A percentile compares a stretch with the other conserved stretches of the same genome.
These are phyloP conservation scores for Coemansia aciculifera DNA, from an alignment of 192 early-diverging fungal genomes.

Conservation along the genomic window DNA sequence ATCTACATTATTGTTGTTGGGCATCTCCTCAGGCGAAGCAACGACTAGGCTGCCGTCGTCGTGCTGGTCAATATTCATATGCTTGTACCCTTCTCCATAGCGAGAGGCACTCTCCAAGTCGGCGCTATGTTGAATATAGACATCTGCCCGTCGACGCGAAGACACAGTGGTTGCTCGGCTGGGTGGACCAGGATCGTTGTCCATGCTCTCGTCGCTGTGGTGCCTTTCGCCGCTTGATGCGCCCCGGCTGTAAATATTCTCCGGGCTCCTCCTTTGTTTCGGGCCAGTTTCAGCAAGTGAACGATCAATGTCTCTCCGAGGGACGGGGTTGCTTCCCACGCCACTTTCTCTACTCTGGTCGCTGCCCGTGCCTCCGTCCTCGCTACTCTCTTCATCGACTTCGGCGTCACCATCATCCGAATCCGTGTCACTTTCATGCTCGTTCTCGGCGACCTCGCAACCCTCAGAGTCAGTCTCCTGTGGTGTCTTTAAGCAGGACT, in stretches of 20 bases:
- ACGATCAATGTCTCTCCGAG: neutral
- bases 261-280: neutral
- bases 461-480: slow-evolving; percentile 32
- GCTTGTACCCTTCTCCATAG: slow-evolving; percentile 51
- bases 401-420: slow-evolving; percentile 8
- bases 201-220: neutral
- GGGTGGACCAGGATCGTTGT: slow-evolving; percentile 16
- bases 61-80: slow-evolving; percentile 41
- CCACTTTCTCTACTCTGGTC: slow-evolving; percentile 3
- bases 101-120: slow-evolving; percentile 42
- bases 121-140: slow-evolving; percentile 43
- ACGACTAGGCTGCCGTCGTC: slow-evolving; percentile 48
- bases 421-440: slow-evolving; percentile 2
- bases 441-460: slow-evolving; percentile 14
- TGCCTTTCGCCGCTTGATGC: neutral
- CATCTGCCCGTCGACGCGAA: slow-evolving; percentile 17
- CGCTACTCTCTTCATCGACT: slow-evolving; percentile 9
- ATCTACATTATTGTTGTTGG: slow-evolving; percentile 3
- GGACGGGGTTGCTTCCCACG: too few relatives aligned
- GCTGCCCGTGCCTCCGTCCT: slow-evolving; percentile 1
- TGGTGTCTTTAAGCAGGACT: slow-evolving; percentile 41
- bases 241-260: neutral
- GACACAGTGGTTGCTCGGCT: slow-evolving; percentile 20
- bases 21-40: slow-evolving; percentile 16
- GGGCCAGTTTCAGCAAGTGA: neutral